A percentile compares a stretch with the other conserved stretches of the same genome.
phyloP scores from a whole-genome alignment of 257 asterid species.

The Ilex asprella region DNA sequence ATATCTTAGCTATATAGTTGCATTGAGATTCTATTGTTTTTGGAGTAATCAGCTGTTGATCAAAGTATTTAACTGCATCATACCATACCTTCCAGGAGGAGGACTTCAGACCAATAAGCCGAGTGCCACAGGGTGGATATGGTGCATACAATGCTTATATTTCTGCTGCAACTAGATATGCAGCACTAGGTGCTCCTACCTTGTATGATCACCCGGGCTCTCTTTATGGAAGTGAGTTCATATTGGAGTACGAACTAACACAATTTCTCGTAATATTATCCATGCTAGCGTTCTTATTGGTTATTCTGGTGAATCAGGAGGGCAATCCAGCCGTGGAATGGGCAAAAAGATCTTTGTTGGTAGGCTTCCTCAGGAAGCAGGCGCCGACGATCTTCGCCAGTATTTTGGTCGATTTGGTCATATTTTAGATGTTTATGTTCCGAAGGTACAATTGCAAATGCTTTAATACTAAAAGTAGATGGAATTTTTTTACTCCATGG shows the following conservation, averaged over 20 bases:
- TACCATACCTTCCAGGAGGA: conserved; percentile 53
- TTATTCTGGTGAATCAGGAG: conserved; percentile 37
- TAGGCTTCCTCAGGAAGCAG: conserved; percentile 99
- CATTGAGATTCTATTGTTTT: conserved; percentile 1
- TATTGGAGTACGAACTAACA: neutral
- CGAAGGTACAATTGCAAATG: conserved; percentile 53
- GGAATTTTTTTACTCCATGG: conserved; percentile 3
- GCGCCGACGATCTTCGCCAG: conserved; percentile 85
- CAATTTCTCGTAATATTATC: neutral
- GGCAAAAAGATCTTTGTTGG: conserved; percentile 96
- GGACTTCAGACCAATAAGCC: conserved; percentile 66
- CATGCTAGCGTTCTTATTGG: conserved; percentile 1
- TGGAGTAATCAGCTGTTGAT: neutral
- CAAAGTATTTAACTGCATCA: neutral
- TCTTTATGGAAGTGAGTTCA: conserved; percentile 79
- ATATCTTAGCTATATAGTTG: neutral
- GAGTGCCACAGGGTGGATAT: conserved; percentile 71
- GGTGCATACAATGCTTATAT: conserved; percentile 97
- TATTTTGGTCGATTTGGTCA: conserved; percentile 97
- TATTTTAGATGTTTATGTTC: conserved; percentile 87
- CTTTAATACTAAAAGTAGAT: conserved; percentile 4
- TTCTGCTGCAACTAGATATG: conserved; percentile 92
- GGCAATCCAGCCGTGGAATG: conserved; percentile 73
- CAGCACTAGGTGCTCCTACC: conserved; percentile 96
- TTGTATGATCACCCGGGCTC: conserved; percentile 71